Evolutionary conservation across 495 filamentous ascomycete genomes (phyloP).

Genomic region (Aspergillus panamensis): DNA sequence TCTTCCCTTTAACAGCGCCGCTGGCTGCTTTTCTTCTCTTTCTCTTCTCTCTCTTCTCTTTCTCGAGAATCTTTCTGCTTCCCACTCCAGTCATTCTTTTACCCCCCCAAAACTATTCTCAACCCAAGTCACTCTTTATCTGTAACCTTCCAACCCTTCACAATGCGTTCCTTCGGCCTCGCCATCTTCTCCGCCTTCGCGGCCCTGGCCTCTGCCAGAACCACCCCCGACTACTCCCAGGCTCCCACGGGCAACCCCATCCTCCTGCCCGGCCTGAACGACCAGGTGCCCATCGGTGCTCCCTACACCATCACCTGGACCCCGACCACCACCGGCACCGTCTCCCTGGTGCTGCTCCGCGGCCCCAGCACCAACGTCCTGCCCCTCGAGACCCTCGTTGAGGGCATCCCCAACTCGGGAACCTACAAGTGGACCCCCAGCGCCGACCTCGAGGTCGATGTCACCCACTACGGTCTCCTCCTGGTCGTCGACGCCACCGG

Average conservation of each 20-base stretch:
- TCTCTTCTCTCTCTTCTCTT: too few species aligned
- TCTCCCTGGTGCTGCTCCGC: slow-evolving; percentile 61
- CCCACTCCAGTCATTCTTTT: too few species aligned
- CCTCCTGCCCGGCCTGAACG: slow-evolving; percentile 45
- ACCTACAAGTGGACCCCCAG: slow-evolving; percentile 55
- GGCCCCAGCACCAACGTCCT: slow-evolving; percentile 56
- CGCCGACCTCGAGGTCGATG: slow-evolving; percentile 44
- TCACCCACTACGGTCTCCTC: slow-evolving; percentile 62
- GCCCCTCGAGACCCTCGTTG: slow-evolving; percentile 52
- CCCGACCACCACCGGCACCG: slow-evolving; percentile 41
- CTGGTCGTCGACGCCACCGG: slow-evolving; percentile 60
- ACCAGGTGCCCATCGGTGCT: slow-evolving; percentile 52
- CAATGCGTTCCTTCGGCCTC: slow-evolving; percentile 51
- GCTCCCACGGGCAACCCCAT: slow-evolving; percentile 57
- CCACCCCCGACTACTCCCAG: slow-evolving; percentile 45
- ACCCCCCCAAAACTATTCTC: too few species aligned
- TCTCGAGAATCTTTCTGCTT: too few species aligned
- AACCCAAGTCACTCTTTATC: not conserved
- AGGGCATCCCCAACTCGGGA: slow-evolving; percentile 57
- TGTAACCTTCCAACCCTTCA: slow-evolving; percentile 15
- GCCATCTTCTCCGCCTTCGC: slow-evolving; percentile 47
- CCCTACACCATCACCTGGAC: slow-evolving; percentile 62
- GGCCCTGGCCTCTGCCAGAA: slow-evolving; percentile 52
- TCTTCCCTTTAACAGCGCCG: too few species aligned
- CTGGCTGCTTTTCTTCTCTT: too few species aligned